Evolutionary conservation across 1,139 yeast species (phyloP).

Genomic region (Hyphopichia buzzinii): DNA sequence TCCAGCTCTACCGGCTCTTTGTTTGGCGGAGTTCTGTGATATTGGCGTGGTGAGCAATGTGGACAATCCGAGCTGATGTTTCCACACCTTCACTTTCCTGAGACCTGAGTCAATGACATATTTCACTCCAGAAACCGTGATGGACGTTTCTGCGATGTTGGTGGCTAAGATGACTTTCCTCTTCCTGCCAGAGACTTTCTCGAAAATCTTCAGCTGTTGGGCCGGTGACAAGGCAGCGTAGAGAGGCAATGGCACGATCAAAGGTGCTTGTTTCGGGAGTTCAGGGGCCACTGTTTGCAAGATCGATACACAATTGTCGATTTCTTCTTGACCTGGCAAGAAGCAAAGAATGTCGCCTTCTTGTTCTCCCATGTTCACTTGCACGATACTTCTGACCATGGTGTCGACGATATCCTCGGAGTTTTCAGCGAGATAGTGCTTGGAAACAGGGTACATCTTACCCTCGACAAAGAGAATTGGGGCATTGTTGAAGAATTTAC

Average conservation of each 20-base stretch:
- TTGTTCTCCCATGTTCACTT: conserved; percentile 74
- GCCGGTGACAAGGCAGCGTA: conserved; percentile 91
- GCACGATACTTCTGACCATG: conserved; percentile 70
- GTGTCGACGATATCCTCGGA: conserved; percentile 85
- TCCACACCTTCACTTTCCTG: conserved; percentile 91
- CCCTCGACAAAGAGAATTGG: conserved; percentile 88
- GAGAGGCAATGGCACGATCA: conserved; percentile 73
- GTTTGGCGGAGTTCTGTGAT: conserved; percentile 92
- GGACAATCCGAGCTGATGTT: conserved; percentile 86
- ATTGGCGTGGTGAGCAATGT: conserved; percentile 89
- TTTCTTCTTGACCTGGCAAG: conserved; percentile 96
- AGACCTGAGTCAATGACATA: conserved; percentile 92
- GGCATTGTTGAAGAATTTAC: conserved; percentile 71
- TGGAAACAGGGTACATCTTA: conserved; percentile 79
- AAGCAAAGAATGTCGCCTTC: conserved; percentile 89
- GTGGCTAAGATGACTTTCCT: conserved; percentile 89
- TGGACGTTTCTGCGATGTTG: conserved; percentile 95
- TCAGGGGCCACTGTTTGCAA: conserved; percentile 61
- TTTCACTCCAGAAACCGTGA: conserved; percentile 93
- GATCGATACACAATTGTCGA: conserved; percentile 75
- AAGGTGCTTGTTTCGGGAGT: conserved; percentile 73
- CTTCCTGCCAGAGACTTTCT: conserved; percentile 53
- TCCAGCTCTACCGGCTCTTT: conserved; percentile 98
- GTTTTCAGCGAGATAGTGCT: conserved; percentile 53
- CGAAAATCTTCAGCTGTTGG: conserved; percentile 77